Conservation (phyloP, 495 filamentous ascomycete species). For the Aspergillus nanangensis region DNA sequence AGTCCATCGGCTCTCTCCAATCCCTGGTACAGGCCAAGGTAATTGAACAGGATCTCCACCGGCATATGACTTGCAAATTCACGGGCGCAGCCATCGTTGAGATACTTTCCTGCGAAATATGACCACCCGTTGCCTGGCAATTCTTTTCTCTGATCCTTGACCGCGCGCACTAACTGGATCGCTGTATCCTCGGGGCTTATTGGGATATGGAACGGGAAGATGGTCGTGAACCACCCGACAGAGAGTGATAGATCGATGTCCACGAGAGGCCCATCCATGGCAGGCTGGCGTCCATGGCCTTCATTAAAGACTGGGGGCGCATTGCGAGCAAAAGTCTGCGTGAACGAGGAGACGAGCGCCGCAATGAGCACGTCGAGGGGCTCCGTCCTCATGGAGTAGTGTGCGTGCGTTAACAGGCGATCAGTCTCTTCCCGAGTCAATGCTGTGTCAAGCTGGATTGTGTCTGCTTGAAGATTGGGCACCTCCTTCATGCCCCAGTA, state of each 20-base stretch:
- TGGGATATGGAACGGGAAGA: constrained; percentile 22
- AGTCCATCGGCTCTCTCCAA: background rate
- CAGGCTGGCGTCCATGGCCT: constrained; percentile 40
- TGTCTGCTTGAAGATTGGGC: constrained; percentile 15
- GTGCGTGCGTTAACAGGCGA: too few relatives aligned
- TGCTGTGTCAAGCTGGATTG: too few relatives aligned
- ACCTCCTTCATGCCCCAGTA: constrained; percentile 10
- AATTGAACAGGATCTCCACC: constrained; percentile 9
- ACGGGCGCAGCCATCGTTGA: background rate
- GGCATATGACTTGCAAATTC: background rate
- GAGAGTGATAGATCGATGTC: constrained; percentile 41
- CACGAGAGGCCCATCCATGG: constrained; percentile 17
- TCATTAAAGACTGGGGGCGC: constrained; percentile 43
- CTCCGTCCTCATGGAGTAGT: constrained; percentile 34
- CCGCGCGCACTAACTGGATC: constrained; percentile 6
- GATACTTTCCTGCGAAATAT: constrained; percentile 17
- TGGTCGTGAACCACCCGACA: constrained; percentile 47
- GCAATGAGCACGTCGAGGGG: constrained; percentile 40
- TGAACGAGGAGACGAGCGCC: constrained; percentile 35
- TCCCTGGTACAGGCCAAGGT: constrained; percentile 2
- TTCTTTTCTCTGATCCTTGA: constrained; percentile 8
- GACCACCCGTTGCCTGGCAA: constrained; percentile 18
- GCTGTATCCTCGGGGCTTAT: background rate
- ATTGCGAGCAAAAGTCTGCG: constrained; percentile 26
- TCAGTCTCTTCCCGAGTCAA: too few relatives aligned